Evolutionary conservation across 208 protist species (phyloP).

Genomic region (Trypanosoma melophagium): DNA sequence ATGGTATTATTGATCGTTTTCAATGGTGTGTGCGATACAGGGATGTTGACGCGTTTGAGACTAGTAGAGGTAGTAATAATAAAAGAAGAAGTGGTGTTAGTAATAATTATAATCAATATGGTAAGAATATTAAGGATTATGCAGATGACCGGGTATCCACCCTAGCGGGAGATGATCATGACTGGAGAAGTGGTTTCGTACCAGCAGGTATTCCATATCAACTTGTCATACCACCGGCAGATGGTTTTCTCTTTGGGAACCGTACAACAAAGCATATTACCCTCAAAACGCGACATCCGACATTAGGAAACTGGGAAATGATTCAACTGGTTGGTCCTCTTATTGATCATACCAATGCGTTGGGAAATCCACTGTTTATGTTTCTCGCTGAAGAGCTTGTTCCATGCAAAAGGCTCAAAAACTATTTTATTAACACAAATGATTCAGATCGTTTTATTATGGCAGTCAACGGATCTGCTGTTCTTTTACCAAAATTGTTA

Average conservation of each 20-base stretch:
- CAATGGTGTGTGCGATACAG: conserved; percentile 69
- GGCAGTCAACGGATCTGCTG: conserved; percentile 51
- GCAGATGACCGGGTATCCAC: neutral
- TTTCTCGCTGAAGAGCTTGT: conserved; percentile 50
- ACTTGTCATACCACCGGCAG: conserved; percentile 45
- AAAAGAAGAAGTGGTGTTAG: no score
- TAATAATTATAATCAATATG: no score
- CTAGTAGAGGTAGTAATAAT: neutral
- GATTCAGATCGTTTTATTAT: conserved; percentile 40
- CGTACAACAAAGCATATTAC: conserved; percentile 31
- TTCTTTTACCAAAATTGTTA: conserved; percentile 54
- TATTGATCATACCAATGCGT: conserved; percentile 41
- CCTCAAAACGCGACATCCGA: conserved; percentile 43
- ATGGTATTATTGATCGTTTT: conserved; percentile 44
- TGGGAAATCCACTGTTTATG: conserved; percentile 62
- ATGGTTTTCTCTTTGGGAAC: conserved; percentile 41
- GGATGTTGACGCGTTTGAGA: conserved; percentile 20
- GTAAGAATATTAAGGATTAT: no score
- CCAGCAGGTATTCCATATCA: conserved; percentile 59
- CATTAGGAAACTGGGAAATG: conserved; percentile 53
- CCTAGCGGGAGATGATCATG: neutral
- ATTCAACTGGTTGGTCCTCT: conserved; percentile 56
- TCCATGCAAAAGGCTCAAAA: conserved; percentile 51
- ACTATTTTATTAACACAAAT: conserved; percentile 39
- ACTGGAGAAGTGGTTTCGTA: conserved; percentile 41